Evolutionary conservation across 371 early-diverging fungal genomes (phyloP).

Genomic region (Apophysomyces ossiformis): DNA sequence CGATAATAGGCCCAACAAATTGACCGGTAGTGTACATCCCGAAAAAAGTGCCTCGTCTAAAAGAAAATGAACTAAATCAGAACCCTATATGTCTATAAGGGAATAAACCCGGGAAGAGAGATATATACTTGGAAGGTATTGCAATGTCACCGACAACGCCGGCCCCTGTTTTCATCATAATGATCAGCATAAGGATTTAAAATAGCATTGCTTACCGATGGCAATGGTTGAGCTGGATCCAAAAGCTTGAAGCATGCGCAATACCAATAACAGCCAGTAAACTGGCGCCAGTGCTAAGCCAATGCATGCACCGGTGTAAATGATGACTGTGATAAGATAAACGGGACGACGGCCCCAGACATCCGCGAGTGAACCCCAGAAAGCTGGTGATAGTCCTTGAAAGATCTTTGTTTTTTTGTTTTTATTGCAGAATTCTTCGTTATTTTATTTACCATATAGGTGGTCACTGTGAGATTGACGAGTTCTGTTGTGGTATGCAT

Average conservation of each 20-base stretch:
- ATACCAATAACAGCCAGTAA: conserved; percentile 11
- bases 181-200: conserved; percentile 2
- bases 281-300: conserved; percentile 16
- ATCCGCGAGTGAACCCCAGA: conserved; percentile 34
- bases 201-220: conserved; percentile 14
- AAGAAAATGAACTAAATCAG: not conserved
- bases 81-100: not conserved
- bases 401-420: conserved; percentile 16
- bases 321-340: conserved; percentile 15
- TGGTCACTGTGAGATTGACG: conserved; percentile 26
- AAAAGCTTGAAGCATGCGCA: conserved; percentile 24
- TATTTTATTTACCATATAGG: conserved; percentile 19
- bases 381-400: conserved; percentile 27
- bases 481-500: conserved; percentile 16
- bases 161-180: conserved; percentile 52
- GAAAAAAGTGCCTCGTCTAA: conserved; percentile 54
- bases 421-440: not conserved
- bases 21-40: conserved; percentile 55
- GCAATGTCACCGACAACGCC: conserved; percentile 64
- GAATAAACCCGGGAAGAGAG: conserved; percentile 20
- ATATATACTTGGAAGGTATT: conserved; percentile 41
- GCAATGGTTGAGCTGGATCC: conserved; percentile 52
- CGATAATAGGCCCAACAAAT: conserved; percentile 44
- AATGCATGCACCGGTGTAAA: conserved; percentile 14
- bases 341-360: conserved; percentile 31